phyloP scores from a whole-genome alignment of 805 yeast species.

The Candida patagonica region DNA sequence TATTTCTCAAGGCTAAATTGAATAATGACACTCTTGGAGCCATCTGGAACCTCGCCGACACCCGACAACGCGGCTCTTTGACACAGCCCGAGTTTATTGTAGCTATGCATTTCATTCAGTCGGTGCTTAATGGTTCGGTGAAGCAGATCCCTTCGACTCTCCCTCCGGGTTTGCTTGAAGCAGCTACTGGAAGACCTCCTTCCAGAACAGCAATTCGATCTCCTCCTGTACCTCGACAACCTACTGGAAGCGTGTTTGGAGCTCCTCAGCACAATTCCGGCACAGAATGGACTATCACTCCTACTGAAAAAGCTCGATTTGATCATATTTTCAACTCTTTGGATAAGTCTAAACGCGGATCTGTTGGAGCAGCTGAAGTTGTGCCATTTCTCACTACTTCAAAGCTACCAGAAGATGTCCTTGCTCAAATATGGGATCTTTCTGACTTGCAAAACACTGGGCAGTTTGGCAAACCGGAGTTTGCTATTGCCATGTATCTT shows the following conservation, averaged over 20 bases:
- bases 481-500: conserved; percentile 87
- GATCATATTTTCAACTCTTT: conserved; percentile 70
- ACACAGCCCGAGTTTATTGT: conserved; percentile 69
- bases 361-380: conserved; percentile 66
- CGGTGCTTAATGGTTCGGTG: conserved; percentile 56
- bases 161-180: conserved; percentile 30
- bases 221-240: conserved; percentile 11
- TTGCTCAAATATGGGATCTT: conserved; percentile 79
- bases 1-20: conserved; percentile 80
- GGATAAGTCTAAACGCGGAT: conserved; percentile 56
- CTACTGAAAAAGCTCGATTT: conserved; percentile 65
- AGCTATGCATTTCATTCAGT: conserved; percentile 93
- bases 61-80: conserved; percentile 61
- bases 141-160: conserved; percentile 45
- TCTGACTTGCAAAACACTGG: conserved; percentile 86
- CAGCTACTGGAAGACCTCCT: conserved; percentile 27
- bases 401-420: conserved; percentile 68
- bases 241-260: conserved; percentile 14
- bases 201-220: conserved; percentile 8
- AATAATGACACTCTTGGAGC: conserved; percentile 71
- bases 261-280: conserved; percentile 6
- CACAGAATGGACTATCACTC: conserved; percentile 57
- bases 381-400: conserved; percentile 87
- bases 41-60: conserved; percentile 85
- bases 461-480: conserved; percentile 68